phyloP scores from a whole-genome alignment of 257 asterid genomes.

The Penstemon davidsonii region DNA sequence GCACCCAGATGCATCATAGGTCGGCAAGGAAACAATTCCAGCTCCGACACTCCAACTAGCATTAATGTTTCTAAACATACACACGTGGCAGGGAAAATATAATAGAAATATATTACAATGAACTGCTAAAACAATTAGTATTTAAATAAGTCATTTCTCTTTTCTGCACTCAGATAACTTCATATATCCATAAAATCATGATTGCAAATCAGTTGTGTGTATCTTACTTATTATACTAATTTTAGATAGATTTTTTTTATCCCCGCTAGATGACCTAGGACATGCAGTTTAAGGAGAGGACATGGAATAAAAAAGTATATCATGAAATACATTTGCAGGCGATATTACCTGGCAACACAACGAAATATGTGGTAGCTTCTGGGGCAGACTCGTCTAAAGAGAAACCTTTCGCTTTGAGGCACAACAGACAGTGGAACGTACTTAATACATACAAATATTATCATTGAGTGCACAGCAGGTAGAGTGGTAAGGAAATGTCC shows the following conservation, averaged over 20 bases:
- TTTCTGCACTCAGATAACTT: background rate
- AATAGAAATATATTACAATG: background rate
- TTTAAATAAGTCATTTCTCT: too few species aligned
- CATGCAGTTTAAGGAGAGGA: constrained; percentile 23
- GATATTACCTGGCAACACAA: constrained; percentile 85
- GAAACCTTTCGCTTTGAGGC: constrained; percentile 84
- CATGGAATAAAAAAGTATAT: constrained; percentile 10
- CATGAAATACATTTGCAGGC: too few species aligned
- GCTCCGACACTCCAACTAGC: background rate
- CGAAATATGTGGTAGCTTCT: constrained; percentile 92
- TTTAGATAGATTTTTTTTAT: background rate
- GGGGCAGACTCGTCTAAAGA: constrained; percentile 85
- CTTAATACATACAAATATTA: constrained; percentile 88
- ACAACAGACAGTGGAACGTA: constrained; percentile 92
- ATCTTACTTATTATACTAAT: background rate
- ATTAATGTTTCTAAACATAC: background rate
- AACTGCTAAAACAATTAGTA: constrained; percentile 4
- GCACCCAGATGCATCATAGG: constrained; percentile 12
- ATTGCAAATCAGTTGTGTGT: constrained; percentile 16
- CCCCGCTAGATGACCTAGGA: constrained; percentile 14
- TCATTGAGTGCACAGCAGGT: constrained; percentile 97
- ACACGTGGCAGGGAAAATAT: background rate
- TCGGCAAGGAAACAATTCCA: background rate
- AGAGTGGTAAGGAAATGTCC: constrained; percentile 88
- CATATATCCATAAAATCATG: background rate